Evolutionary conservation across 108 stramenopile genomes (phyloP).

Genomic region (Nitzschia sp.): DNA sequence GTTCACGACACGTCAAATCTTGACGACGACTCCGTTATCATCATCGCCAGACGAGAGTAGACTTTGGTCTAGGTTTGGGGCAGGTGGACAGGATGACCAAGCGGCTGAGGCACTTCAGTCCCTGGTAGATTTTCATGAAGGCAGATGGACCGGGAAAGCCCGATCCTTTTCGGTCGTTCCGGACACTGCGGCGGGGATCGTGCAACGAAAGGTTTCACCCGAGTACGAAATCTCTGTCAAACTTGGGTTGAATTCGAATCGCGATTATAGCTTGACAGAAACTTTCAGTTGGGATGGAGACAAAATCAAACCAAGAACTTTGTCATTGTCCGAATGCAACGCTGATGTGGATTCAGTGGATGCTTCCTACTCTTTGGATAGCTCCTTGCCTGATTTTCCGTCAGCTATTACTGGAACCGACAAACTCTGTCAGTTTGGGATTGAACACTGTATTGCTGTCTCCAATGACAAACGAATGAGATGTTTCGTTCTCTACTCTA

Average conservation of each 20-base stretch:
- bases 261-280: conserved; percentile 40
- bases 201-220: conserved; percentile 45
- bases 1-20: no score
- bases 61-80: neutral
- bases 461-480: conserved; percentile 56
- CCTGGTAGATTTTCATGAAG: conserved; percentile 48
- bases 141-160: conserved; percentile 56
- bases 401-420: conserved; percentile 34
- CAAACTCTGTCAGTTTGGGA: conserved; percentile 32
- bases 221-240: conserved; percentile 54
- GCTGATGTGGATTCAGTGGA: conserved; percentile 82
- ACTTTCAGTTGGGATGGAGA: conserved; percentile 42
- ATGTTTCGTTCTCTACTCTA: conserved; percentile 61
- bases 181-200: conserved; percentile 73
- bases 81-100: conserved; percentile 31
- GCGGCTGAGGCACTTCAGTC: conserved; percentile 38
- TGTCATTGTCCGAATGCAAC: conserved; percentile 43
- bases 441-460: conserved; percentile 76
- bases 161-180: conserved; percentile 63
- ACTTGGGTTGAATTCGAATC: conserved; percentile 36
- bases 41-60: no score
- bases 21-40: no score
- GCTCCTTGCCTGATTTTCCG: conserved; percentile 32
- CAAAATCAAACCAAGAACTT: conserved; percentile 33
- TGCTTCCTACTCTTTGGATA: conserved; percentile 56